Evolutionary conservation across 768 basidiomycete species (phyloP), one percentile per base, ranked within the genome.

Genomic region (Lactarius hengduanensis): DNA sequence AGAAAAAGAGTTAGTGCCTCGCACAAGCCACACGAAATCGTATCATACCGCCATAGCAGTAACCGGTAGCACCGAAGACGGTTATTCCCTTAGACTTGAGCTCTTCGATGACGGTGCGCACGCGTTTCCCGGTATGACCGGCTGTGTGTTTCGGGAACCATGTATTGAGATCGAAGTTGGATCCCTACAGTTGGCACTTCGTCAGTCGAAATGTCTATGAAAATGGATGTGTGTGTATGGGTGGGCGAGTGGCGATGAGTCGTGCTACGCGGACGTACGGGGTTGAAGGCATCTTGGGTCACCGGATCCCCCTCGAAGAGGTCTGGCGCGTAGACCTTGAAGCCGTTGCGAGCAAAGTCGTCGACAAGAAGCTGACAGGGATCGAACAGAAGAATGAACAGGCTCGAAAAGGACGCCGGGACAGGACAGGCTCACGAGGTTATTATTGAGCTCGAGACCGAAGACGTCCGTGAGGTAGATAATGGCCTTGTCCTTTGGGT

Each of bases 321-420:
- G 22, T 71, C 70, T 15, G 73, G 68, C 0, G 38, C 38, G 47
- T 66, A 71, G 41, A 71, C 70, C 30, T 62, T 59, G 62, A 77
- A 80, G 10, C 80, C 80, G 59, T 79, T 79, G 26, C 65, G 69
- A 36, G 80, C 79, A 69, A 78, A 80, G 66, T 78, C 80, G 64
- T 83, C 82, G 4, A 76, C 77, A 16, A 83, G 77, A 18, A 80
- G 71, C 81, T 83, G 66, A 32, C 36, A 18, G 28, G 8, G 15
- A 20, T 15, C 10, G 20, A 5, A 36, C 9, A 22, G 30, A 2
- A 13, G 9, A 53, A 43, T 40, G 40, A 43, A 26, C 16, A 22
- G 38, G 4, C 15, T 41, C 8, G 41, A 56, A 3, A 30, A 58
- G 56, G 20, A 16, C 32, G 15, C 20, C 26, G 28, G 18, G 20